Percentiles rank a stretch among this genome's conserved stretches.
These are phyloP conservation scores for Leccinellum luteum DNA, from an alignment of 768 basidiomycete species.

Conservation along the genomic window DNA sequence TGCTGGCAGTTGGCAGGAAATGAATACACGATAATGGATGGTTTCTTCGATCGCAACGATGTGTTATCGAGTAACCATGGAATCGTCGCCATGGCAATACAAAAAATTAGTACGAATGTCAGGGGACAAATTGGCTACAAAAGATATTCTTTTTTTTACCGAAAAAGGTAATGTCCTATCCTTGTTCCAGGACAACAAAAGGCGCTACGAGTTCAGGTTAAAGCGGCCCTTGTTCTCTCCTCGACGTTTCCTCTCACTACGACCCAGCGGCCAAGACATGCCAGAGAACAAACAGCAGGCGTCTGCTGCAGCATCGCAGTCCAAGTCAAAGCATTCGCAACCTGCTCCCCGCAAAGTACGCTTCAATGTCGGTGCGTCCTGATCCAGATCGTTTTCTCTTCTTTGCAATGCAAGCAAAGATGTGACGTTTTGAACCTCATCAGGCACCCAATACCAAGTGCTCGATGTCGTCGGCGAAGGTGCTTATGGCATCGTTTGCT, in stretches of 20 bases:
- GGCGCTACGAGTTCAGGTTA: constrained; percentile 3
- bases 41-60: no score
- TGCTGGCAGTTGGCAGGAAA: neutral
- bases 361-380: constrained; percentile 73
- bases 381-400: neutral
- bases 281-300: constrained; percentile 24
- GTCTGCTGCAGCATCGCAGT: constrained; percentile 18
- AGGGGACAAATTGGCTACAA: neutral
- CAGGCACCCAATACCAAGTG: constrained; percentile 79
- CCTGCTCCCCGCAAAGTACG: constrained; percentile 78
- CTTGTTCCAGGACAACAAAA: constrained; percentile 26
- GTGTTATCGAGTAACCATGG: neutral
- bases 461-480: constrained; percentile 88
- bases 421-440: neutral
- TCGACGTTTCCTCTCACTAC: constrained; percentile 5
- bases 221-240: constrained; percentile 15
- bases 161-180: constrained; percentile 1
- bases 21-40: no score
- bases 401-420: neutral
- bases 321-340: constrained; percentile 46
- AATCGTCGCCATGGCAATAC: neutral
- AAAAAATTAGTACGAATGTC: neutral
- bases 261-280: constrained; percentile 17
- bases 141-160: neutral
- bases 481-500: constrained; percentile 94